Evolutionary conservation across 2,329 filamentous ascomycete genomes (phyloP).

Genomic region (Diaporthe sp.): DNA sequence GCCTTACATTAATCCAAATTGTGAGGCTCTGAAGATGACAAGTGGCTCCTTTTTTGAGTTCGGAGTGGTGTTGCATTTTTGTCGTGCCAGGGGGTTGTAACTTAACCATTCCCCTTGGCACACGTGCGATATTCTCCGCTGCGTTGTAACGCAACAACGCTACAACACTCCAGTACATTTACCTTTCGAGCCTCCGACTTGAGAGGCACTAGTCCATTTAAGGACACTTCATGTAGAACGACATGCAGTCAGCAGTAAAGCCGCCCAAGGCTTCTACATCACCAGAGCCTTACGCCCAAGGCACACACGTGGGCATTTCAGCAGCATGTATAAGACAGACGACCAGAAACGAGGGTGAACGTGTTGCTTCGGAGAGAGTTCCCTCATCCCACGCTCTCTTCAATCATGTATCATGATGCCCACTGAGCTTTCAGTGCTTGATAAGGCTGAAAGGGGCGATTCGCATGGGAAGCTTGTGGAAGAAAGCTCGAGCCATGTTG

Average conservation of each 20-base stretch:
- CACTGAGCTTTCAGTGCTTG: not conserved
- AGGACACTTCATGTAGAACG: too few species aligned
- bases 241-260: not conserved
- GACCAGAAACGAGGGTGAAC: not conserved
- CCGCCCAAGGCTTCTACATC: not conserved
- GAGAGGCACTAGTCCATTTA: not conserved
- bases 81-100: too few species aligned
- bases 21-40: too few species aligned
- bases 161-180: not conserved
- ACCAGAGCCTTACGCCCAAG: not conserved
- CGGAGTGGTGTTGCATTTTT: too few species aligned
- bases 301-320: not conserved
- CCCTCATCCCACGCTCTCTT: too few species aligned
- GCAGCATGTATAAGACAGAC: not conserved
- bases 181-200: not conserved
- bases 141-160: not conserved
- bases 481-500: not conserved
- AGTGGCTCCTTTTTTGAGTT: too few species aligned
- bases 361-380: too few species aligned
- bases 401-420: not conserved
- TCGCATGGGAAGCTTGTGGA: not conserved
- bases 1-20: too few species aligned
- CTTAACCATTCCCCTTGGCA: too few species aligned
- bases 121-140: not conserved
- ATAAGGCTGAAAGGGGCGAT: not conserved